These are phyloP conservation scores for Aspergillus floridensis DNA, from an alignment of 2,329 filamentous ascomycete genomes.

Conservation along the genomic window DNA sequence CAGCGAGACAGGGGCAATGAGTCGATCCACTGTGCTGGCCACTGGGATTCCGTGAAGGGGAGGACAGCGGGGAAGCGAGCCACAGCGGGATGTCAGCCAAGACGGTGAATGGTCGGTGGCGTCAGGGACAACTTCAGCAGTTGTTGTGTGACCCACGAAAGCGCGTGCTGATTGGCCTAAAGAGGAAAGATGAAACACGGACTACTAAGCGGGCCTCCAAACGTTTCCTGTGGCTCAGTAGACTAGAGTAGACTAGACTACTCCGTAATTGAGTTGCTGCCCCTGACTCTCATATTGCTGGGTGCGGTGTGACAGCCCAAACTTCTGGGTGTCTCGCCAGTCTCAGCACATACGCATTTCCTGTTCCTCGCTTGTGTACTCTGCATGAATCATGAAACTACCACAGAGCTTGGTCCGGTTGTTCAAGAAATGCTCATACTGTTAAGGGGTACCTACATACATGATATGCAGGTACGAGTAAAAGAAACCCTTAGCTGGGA, in stretches of 20 bases:
- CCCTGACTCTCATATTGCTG: constrained; percentile 5
- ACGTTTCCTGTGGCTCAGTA: constrained; percentile 17
- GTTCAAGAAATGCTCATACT: not conserved
- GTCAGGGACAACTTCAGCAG: constrained; percentile 17
- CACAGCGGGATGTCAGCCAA: constrained; percentile 14
- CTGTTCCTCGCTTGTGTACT: not conserved
- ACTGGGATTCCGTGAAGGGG: constrained; percentile 9
- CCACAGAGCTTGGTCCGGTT: not conserved
- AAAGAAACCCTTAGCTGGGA: not conserved
- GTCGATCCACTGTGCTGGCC: not conserved
- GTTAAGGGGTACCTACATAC: not conserved
- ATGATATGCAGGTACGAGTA: not conserved
- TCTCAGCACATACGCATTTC: no score
- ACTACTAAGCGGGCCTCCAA: constrained; percentile 17
- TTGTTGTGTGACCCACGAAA: not conserved
- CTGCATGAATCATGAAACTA: not conserved
- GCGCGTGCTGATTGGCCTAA: constrained; percentile 5
- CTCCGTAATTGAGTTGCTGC: constrained; percentile 2
- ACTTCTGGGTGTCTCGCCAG: not conserved
- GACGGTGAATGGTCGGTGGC: constrained; percentile 11
- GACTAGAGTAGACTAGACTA: not conserved
- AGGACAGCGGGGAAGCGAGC: constrained; percentile 9
- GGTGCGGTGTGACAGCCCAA: no score
- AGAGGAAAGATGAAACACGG: constrained; percentile 18
- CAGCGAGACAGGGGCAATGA: constrained; percentile 18